Evolutionary conservation across 192 early-diverging fungal species (phyloP).

Genomic region (Diversispora epigaea): DNA sequence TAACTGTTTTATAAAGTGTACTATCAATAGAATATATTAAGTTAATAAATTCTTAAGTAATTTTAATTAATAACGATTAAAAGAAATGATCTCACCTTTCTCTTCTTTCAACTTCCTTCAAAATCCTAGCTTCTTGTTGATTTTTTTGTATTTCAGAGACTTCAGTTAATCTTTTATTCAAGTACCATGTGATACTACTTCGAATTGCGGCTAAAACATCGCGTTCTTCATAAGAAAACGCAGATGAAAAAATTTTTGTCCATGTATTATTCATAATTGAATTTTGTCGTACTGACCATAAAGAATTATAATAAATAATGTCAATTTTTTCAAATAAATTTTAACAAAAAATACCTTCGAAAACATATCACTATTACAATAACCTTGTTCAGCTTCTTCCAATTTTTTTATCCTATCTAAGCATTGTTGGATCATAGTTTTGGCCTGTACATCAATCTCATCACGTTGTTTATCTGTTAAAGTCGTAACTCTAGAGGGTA

Average conservation of each 20-base stretch:
- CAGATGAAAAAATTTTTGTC: slow-evolving; percentile 2
- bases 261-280: slow-evolving; percentile 20
- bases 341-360: neutral
- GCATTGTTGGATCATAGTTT: slow-evolving; percentile 55
- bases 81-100: slow-evolving; percentile 50
- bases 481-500: slow-evolving; percentile 21
- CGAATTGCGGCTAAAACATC: slow-evolving; percentile 65
- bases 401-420: slow-evolving; percentile 59
- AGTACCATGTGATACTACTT: slow-evolving; percentile 64
- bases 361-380: neutral
- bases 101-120: slow-evolving; percentile 64
- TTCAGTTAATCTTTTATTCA: slow-evolving; percentile 66
- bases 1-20: slow-evolving; percentile 1
- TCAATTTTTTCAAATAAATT: too few relatives aligned
- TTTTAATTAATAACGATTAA: slow-evolving; percentile 7
- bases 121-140: slow-evolving; percentile 67
- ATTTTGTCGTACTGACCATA: slow-evolving; percentile 26
- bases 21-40: neutral
- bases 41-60: slow-evolving; percentile 13
- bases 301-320: too few relatives aligned
- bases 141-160: slow-evolving; percentile 68
- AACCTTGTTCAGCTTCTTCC: slow-evolving; percentile 49
- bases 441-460: slow-evolving; percentile 66
- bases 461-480: slow-evolving; percentile 66
- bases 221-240: slow-evolving; percentile 30